Evolutionary conservation across 257 asterid genomes (phyloP).

Genomic region (Solanum infundibuliforme): DNA sequence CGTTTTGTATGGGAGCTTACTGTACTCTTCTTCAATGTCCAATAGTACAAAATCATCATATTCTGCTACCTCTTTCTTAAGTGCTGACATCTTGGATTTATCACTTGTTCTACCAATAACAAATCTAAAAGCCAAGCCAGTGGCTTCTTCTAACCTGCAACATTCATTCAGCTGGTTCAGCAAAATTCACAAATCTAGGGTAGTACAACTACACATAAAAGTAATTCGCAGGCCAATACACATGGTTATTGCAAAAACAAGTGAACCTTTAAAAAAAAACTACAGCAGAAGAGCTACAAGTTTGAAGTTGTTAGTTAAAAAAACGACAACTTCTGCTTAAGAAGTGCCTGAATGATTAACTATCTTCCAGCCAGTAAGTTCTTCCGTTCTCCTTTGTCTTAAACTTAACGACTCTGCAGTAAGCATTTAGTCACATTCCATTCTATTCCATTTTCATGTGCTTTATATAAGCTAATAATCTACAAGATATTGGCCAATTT

Average conservation of each 20-base stretch:
- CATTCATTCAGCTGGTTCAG: neutral
- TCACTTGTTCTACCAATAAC: slow-evolving; percentile 80
- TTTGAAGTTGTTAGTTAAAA: neutral
- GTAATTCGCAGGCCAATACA: neutral
- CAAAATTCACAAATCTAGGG: neutral
- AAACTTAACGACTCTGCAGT: neutral
- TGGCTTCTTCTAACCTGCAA: slow-evolving; percentile 95
- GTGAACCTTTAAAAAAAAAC: neutral
- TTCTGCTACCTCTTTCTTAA: slow-evolving; percentile 64
- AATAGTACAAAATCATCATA: slow-evolving; percentile 86
- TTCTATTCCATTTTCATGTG: neutral
- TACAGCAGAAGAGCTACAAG: neutral
- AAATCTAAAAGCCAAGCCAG: slow-evolving; percentile 94
- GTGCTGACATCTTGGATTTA: slow-evolving; percentile 70
- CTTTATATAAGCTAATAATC: neutral
- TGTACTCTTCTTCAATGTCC: slow-evolving; percentile 97
- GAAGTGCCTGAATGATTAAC: neutral
- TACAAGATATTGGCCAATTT: neutral
- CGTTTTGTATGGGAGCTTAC: slow-evolving; percentile 99
- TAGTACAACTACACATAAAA: neutral
- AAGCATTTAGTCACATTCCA: neutral
- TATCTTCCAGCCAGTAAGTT: neutral
- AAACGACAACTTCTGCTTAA: neutral
- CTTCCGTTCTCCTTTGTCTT: neutral
- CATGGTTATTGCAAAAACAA: neutral